A percentile compares a stretch with the other conserved stretches of the same genome.
Evolutionary conservation across 2,329 filamentous ascomycete species (phyloP).

Genomic region (Trichoderma atroviride): DNA sequence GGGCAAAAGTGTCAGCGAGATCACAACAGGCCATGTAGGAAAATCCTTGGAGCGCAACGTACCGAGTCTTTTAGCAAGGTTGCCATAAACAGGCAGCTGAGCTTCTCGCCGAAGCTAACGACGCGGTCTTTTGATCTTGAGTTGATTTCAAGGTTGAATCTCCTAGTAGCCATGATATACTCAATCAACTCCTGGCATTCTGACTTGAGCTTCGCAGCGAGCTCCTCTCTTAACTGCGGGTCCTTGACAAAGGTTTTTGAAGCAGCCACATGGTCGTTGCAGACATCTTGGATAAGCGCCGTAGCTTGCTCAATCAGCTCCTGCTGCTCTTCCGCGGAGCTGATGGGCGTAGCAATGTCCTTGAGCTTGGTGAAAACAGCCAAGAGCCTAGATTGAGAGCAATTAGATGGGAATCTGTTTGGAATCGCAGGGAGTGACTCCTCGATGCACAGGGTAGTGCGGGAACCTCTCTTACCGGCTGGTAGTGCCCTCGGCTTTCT

Average conservation of each 20-base stretch:
- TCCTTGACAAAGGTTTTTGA: slow-evolving; percentile 65
- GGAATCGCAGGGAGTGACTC: neutral
- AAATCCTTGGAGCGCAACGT: slow-evolving; percentile 26
- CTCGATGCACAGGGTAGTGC: neutral
- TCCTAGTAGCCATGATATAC: slow-evolving; percentile 65
- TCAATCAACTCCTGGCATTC: slow-evolving; percentile 83
- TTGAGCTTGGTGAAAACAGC: slow-evolving; percentile 62
- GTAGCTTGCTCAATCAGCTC: slow-evolving; percentile 66
- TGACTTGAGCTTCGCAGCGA: slow-evolving; percentile 68
- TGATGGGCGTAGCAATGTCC: slow-evolving; percentile 55
- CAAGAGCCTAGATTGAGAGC: slow-evolving; percentile 50
- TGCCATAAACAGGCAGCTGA: slow-evolving; percentile 91
- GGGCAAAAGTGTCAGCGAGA: slow-evolving; percentile 34
- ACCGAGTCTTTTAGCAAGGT: slow-evolving; percentile 76
- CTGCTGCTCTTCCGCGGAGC: slow-evolving; percentile 55
- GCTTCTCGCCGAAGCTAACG: slow-evolving; percentile 92
- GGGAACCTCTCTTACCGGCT: slow-evolving; percentile 72
- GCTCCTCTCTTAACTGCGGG: slow-evolving; percentile 56
- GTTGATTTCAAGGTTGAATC: slow-evolving; percentile 75
- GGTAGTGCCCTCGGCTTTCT: slow-evolving; percentile 92
- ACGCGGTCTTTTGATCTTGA: slow-evolving; percentile 82
- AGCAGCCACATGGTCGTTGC: slow-evolving; percentile 77
- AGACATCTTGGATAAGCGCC: slow-evolving; percentile 77
- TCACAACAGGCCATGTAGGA: neutral
- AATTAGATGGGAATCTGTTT: neutral